phyloP scores from a whole-genome alignment of 148 eudicot species.

The Chenopodium suecicum region DNA sequence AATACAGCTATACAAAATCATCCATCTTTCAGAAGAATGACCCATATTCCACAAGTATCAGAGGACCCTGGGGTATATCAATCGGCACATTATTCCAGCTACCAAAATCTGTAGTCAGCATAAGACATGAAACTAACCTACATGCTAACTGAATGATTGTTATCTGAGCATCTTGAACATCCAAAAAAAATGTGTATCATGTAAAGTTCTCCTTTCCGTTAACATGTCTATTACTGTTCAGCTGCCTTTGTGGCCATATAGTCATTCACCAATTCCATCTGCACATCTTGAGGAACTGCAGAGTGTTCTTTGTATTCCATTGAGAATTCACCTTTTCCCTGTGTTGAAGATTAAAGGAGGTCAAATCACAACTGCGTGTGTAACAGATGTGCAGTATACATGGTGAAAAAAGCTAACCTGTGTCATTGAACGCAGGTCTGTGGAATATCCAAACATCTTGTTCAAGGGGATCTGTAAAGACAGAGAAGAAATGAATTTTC shows the following conservation, averaged over 20 bases:
- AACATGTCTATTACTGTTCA: conserved; percentile 28
- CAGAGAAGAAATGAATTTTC: neutral
- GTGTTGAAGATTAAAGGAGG: neutral
- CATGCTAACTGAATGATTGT: conserved; percentile 6
- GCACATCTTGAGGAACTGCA: conserved; percentile 82
- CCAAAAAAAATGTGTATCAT: neutral
- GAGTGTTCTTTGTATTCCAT: conserved; percentile 95
- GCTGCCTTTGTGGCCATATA: conserved; percentile 63
- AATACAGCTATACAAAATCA: neutral
- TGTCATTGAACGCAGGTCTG: conserved; percentile 88
- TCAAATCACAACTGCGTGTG: neutral
- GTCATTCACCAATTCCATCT: conserved; percentile 68
- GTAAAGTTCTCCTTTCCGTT: neutral
- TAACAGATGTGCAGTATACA: neutral
- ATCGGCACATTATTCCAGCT: conserved; percentile 16
- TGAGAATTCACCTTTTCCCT: conserved; percentile 98
- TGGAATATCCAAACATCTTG: conserved; percentile 94
- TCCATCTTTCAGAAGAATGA: neutral
- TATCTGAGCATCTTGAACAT: neutral
- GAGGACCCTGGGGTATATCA: neutral
- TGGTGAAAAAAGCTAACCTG: conserved; percentile 49
- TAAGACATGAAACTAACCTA: conserved; percentile 5
- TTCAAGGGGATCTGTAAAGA: conserved; percentile 81
- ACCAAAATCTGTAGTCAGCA: conserved; percentile 6
- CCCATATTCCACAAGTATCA: neutral